These are phyloP conservation scores for Pleurotus cornucopiae DNA, from an alignment of 768 basidiomycete genomes.

Conservation along the genomic window DNA sequence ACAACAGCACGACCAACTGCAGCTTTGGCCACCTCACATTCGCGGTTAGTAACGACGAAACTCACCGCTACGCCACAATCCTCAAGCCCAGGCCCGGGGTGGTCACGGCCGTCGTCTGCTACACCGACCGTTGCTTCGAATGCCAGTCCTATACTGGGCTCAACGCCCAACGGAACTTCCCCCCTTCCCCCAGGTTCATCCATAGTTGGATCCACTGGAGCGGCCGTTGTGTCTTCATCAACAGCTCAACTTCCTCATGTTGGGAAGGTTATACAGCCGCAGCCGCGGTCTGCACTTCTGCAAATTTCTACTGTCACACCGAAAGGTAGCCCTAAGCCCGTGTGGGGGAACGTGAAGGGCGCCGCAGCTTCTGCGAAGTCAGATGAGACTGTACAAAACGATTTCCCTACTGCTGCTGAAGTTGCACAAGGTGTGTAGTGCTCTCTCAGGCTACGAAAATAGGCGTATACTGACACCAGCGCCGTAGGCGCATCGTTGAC, in stretches of 20 bases:
- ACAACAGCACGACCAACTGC: conserved; percentile 51
- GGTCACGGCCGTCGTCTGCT: conserved; percentile 77
- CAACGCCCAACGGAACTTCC: conserved; percentile 34
- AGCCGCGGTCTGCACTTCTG: conserved; percentile 40
- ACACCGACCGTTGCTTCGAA: conserved; percentile 47
- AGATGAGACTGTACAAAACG: conserved; percentile 46
- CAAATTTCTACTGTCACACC: conserved; percentile 15
- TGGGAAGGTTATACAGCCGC: conserved; percentile 68
- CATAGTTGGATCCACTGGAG: conserved; percentile 29
- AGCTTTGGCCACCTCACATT: conserved; percentile 57
- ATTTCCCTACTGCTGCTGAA: conserved; percentile 97
- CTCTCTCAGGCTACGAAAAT: conserved; percentile 8
- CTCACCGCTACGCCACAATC: conserved; percentile 68
- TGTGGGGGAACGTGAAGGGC: conserved; percentile 65
- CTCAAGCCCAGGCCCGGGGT: conserved; percentile 58
- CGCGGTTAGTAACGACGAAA: conserved; percentile 83
- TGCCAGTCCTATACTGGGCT: conserved; percentile 30
- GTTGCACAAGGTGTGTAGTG: conserved; percentile 71
- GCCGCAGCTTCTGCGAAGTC: conserved; percentile 26
- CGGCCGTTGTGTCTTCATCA: conserved; percentile 27
- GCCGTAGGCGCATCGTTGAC: conserved; percentile 20
- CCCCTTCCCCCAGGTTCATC: conserved; percentile 32
- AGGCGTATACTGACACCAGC: conserved; percentile 13
- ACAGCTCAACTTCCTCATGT: conserved; percentile 51
- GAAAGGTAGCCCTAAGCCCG: conserved; percentile 42